Conservation (phyloP, 2,329 filamentous ascomycete species). For the Bimuria novae-zelandiae region DNA sequence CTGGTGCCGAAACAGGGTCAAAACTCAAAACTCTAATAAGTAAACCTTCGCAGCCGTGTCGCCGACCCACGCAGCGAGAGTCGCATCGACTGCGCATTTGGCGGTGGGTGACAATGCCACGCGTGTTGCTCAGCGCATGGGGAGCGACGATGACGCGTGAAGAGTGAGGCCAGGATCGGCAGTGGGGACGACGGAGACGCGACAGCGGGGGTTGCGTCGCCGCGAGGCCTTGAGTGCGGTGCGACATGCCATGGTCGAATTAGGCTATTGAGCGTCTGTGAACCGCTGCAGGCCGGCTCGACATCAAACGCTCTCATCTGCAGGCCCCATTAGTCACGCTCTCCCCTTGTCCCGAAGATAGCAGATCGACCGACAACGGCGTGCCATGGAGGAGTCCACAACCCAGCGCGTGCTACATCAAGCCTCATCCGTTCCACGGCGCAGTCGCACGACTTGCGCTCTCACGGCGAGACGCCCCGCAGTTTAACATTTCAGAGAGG, state of each 20-base stretch:
- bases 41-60: conserved; percentile 34
- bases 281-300: conserved; percentile 37
- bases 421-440: not conserved
- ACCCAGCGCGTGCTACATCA: too few species aligned
- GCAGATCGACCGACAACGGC: conserved; percentile 5
- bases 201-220: conserved; percentile 13
- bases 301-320: conserved; percentile 13
- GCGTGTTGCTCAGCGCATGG: not conserved
- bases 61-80: conserved; percentile 30
- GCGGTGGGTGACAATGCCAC: not conserved
- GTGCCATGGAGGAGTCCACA: not conserved
- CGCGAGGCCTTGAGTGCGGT: conserved; percentile 19
- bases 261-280: conserved; percentile 44
- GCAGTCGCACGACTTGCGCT: conserved; percentile 1
- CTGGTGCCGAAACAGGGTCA: conserved; percentile 46
- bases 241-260: conserved; percentile 39
- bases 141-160: conserved; percentile 17
- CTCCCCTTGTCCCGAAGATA: conserved; percentile 1
- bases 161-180: conserved; percentile 17
- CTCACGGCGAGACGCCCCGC: conserved; percentile 35
- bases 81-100: not conserved
- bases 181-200: conserved; percentile 10
- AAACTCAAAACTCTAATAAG: conserved; percentile 46
- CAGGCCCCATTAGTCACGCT: conserved; percentile 10
- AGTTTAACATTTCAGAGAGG: conserved; percentile 31